phyloP scores from a whole-genome alignment of 139 green algal genomes.

The Closterium sp. region DNA sequence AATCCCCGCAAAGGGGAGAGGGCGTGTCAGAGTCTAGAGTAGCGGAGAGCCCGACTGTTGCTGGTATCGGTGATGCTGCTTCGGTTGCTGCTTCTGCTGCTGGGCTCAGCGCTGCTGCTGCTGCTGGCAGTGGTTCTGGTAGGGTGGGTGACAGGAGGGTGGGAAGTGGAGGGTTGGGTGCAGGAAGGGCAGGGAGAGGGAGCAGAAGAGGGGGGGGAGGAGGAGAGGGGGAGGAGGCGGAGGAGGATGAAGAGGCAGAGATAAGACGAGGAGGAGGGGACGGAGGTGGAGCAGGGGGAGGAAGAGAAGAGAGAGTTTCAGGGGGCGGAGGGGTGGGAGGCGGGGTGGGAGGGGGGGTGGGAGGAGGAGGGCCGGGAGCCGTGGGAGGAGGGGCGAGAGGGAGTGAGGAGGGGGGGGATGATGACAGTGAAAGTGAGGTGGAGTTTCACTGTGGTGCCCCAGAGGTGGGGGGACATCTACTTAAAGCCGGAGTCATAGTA shows the following conservation, averaged over 20 bases:
- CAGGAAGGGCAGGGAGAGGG: not conserved
- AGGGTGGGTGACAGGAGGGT: not conserved
- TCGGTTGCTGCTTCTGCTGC: too few relatives aligned
- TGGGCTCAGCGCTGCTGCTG: not conserved
- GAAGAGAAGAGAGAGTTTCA: not conserved
- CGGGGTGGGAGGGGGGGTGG: not conserved
- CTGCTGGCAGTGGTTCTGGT: not conserved
- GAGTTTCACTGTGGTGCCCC: constrained; percentile 12
- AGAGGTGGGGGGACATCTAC: constrained; percentile 21
- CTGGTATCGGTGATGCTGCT: not conserved
- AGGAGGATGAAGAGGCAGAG: not conserved
- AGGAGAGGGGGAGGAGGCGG: not conserved
- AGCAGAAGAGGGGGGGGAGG: not conserved
- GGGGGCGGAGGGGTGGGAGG: not conserved
- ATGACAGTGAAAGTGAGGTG: not conserved
- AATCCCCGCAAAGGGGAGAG: not conserved
- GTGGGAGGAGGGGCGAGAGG: not conserved
- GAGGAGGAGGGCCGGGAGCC: not conserved
- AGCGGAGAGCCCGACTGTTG: not conserved
- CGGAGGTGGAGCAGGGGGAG: not conserved
- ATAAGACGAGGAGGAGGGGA: not conserved
- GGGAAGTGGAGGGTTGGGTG: not conserved
- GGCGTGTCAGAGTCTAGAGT: too few relatives aligned
- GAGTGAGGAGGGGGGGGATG: constrained; percentile 14
- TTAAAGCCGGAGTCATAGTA: constrained; percentile 14